Conservation (phyloP, 345 rosid species). For the Dimocarpus longan region DNA sequence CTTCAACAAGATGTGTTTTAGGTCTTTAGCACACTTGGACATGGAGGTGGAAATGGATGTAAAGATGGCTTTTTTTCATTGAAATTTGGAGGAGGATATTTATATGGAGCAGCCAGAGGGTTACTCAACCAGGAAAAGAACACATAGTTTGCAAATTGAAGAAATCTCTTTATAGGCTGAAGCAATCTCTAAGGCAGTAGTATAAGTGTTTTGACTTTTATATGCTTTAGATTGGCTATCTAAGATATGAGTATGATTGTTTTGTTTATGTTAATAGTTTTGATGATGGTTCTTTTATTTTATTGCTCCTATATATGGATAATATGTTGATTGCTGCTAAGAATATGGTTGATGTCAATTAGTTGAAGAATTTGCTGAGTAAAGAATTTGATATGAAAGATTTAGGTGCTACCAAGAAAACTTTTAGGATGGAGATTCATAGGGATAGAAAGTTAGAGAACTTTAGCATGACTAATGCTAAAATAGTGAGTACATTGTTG, state of each 20-base stretch:
- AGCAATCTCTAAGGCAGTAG: neutral
- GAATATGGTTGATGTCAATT: too few relatives aligned
- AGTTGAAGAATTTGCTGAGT: too few relatives aligned
- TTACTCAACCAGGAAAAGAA: neutral
- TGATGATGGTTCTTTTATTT: too few relatives aligned
- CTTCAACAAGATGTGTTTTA: neutral
- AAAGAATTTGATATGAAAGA: too few relatives aligned
- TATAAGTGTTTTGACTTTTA: neutral
- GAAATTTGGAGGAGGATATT: neutral
- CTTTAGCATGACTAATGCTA: too few relatives aligned
- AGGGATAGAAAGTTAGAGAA: too few relatives aligned
- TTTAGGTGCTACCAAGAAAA: too few relatives aligned
- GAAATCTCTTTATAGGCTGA: neutral
- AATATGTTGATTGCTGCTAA: too few relatives aligned
- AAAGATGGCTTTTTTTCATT: neutral
- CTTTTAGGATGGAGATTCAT: too few relatives aligned
- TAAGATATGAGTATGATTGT: neutral
- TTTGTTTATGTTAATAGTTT: too few relatives aligned
- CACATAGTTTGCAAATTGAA: neutral
- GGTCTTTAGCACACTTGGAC: neutral
- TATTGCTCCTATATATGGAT: too few relatives aligned
- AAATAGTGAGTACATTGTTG: too few relatives aligned
- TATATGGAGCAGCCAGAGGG: neutral
- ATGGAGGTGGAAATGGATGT: neutral
- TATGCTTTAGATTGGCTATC: neutral